Evolutionary conservation across 2,329 filamentous ascomycete genomes (phyloP).

Genomic region (Fusarium tjaetaba): DNA sequence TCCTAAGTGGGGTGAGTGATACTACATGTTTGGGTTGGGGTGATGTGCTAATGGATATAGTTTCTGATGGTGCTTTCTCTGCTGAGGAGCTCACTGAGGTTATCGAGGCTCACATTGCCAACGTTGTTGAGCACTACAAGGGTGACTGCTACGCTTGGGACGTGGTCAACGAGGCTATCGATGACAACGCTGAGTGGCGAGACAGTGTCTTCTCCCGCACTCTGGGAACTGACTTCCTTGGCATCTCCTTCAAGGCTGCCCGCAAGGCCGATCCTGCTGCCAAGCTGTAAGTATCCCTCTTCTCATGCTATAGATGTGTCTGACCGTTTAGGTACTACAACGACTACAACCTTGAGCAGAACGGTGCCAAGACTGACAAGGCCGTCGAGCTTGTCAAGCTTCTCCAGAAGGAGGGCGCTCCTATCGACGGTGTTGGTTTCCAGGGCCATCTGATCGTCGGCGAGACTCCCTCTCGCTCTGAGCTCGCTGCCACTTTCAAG

Average conservation of each 20-base stretch:
- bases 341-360: slow-evolving; percentile 69
- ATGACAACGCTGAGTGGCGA: slow-evolving; percentile 65
- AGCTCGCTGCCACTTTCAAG: slow-evolving; percentile 57
- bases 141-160: slow-evolving; percentile 72
- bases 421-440: slow-evolving; percentile 71
- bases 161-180: slow-evolving; percentile 71
- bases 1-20: slow-evolving; percentile 41
- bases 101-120: slow-evolving; percentile 65
- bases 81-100: slow-evolving; percentile 64
- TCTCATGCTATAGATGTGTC: not conserved
- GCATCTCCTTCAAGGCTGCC: slow-evolving; percentile 66
- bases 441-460: slow-evolving; percentile 70
- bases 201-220: slow-evolving; percentile 63
- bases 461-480: slow-evolving; percentile 56
- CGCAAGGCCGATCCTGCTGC: slow-evolving; percentile 63
- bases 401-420: slow-evolving; percentile 59
- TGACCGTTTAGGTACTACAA: slow-evolving; percentile 54
- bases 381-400: slow-evolving; percentile 57
- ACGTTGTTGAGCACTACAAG: slow-evolving; percentile 66
- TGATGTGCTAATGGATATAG: slow-evolving; percentile 9
- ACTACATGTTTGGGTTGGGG: rapidly evolving
- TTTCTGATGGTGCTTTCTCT: slow-evolving; percentile 59
- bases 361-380: slow-evolving; percentile 57
- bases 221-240: slow-evolving; percentile 66
- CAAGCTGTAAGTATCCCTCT: slow-evolving; percentile 55